Evolutionary conservation across 2,329 filamentous ascomycete species (phyloP), one percentile per base, ranked within the genome.

Genomic region (Neoscytalidium dimidiatum): DNA sequence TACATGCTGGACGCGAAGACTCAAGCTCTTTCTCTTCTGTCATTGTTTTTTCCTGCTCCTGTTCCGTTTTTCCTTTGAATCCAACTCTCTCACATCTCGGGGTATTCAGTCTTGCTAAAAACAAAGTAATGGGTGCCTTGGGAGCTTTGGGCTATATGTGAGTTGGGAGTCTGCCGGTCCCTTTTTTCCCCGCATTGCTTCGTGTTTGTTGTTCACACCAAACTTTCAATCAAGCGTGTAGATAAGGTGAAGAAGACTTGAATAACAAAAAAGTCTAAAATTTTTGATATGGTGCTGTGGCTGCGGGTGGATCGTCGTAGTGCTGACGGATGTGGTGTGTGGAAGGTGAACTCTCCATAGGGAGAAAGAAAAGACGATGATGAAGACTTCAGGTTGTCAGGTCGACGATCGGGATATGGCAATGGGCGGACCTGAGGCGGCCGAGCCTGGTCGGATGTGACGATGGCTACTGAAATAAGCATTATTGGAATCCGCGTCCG

Each of bases 141-240:
- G 58, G 58, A 49, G 58, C 58, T 51, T 62, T 62, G 58, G 58
- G 31, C 46, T 62, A 62, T 17, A 35, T 60, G 46, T 28, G 58
- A 62, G 31, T 62, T 49, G 46, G 58, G 58, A 60, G 58, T 49
- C 29, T 51, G 29, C 21, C 58, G 44, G 58, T 51, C 58, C 14
- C 51, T 60, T 31, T 58, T 26, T 43, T 52, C n/a, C n/a, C n/a
- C n/a, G 31, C 35, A 58, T 58, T 58, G 23, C 53, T 58, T 58
- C 53, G 23, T 44, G 7, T 21, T 43, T 60, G 38, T 35, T n/a
- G 28, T 46, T 60, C 17, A 17, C 41, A 41, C 41, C 19, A 46
- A 31, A 43, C 38, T 41, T 38, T 21, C 3, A 41, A 41, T 46
- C 43, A 26, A 60, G 56, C 19, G 57, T 61, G 58, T 62, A 62